phyloP scores from a whole-genome alignment of 2,329 filamentous ascomycete genomes.

The Penicillium sp. region DNA sequence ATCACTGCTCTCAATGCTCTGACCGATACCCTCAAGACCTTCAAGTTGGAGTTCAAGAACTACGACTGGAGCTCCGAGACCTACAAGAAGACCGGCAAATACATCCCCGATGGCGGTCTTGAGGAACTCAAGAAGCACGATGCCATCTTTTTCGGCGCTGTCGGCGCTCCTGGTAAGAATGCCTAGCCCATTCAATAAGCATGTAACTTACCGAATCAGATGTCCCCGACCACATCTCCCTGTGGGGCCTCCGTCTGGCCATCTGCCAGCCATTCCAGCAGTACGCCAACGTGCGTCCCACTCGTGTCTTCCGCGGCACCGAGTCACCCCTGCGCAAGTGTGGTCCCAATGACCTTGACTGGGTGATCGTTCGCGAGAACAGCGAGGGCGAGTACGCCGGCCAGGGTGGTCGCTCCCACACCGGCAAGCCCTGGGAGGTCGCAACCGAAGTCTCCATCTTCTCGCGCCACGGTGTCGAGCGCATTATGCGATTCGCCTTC shows the following conservation, averaged over 20 bases:
- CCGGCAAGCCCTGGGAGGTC: conserved; percentile 60
- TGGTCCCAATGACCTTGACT: conserved; percentile 63
- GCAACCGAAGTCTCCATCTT: conserved; percentile 67
- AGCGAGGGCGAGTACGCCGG: conserved; percentile 68
- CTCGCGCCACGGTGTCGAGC: conserved; percentile 60
- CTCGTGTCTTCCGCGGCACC: conserved; percentile 63
- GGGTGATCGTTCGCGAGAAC: conserved; percentile 69
- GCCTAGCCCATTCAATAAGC: not conserved
- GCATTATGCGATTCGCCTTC: conserved; percentile 66
- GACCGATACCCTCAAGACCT: conserved; percentile 52
- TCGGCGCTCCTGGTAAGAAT: conserved; percentile 58
- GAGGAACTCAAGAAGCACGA: conserved; percentile 61
- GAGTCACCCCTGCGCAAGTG: conserved; percentile 58
- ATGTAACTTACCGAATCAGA: conserved; percentile 34
- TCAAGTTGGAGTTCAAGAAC: conserved; percentile 62
- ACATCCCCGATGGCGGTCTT: conserved; percentile 63
- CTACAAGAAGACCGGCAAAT: conserved; percentile 66
- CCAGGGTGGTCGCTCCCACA: conserved; percentile 64
- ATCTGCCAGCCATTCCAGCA: conserved; percentile 69
- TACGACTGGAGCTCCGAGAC: conserved; percentile 69
- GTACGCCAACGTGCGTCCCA: conserved; percentile 69
- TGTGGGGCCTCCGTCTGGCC: conserved; percentile 68
- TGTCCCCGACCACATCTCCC: conserved; percentile 67
- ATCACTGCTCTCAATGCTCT: conserved; percentile 60
- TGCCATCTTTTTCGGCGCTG: conserved; percentile 69